Percentiles rank a stretch among this genome's conserved stretches.
Conservation (phyloP, 2,329 filamentous ascomycete genomes). For the Berkeleyomyces rouxiae region DNA sequence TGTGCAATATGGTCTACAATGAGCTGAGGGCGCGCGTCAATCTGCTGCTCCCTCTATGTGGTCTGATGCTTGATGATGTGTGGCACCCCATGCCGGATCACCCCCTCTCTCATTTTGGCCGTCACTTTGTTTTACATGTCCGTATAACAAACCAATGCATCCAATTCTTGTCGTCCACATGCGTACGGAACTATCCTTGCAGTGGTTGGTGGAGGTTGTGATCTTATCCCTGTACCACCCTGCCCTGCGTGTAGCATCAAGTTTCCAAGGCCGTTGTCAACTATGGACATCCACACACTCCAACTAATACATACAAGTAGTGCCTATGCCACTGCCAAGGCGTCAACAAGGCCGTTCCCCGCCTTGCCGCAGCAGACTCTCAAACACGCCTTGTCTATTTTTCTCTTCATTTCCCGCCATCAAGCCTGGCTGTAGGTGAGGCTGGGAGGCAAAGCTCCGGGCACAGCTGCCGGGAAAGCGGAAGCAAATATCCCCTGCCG, state of each 20-base stretch:
- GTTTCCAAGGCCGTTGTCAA: too few species aligned
- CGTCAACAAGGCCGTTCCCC: too few species aligned
- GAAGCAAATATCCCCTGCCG: background rate
- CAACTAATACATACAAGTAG: too few species aligned
- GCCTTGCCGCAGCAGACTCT: too few species aligned
- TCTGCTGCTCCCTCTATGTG: background rate
- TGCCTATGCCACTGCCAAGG: too few species aligned
- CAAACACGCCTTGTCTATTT: too few species aligned
- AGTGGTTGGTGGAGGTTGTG: too few species aligned
- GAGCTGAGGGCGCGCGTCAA: too few species aligned
- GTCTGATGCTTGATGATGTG: background rate
- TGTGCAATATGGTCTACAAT: background rate
- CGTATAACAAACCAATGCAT: background rate
- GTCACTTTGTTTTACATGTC: background rate
- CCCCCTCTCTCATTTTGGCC: background rate
- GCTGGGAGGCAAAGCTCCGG: background rate
- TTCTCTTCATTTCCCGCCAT: too few species aligned
- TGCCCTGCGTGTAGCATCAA: background rate
- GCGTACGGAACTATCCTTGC: too few species aligned
- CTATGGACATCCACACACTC: too few species aligned
- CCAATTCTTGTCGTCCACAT: background rate
- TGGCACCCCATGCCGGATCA: background rate
- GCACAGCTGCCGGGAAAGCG: background rate
- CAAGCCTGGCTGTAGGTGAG: too few species aligned
- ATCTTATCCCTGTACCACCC: background rate